Conservation (phyloP, 2,329 filamentous ascomycete species). For the Fusarium sp. region DNA sequence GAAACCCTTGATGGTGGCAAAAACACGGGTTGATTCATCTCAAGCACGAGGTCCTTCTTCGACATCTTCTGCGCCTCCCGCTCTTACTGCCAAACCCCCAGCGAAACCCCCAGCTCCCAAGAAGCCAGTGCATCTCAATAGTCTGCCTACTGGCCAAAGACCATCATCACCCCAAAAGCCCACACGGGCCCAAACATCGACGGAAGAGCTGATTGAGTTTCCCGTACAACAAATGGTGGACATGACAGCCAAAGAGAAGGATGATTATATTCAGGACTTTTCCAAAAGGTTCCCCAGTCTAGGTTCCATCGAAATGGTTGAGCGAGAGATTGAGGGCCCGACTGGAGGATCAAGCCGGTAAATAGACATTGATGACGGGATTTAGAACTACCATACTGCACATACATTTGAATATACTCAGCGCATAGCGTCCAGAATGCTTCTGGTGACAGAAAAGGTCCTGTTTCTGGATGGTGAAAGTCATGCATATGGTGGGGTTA, state of each 20-base stretch:
- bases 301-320: conserved; percentile 87
- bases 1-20: conserved; percentile 58
- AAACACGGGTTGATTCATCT: conserved; percentile 43
- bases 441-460: background rate
- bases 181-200: conserved; percentile 35
- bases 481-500: conserved; percentile 32
- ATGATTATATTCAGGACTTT: conserved; percentile 76
- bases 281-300: conserved; percentile 88
- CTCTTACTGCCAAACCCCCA: conserved; percentile 40
- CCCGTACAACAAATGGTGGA: conserved; percentile 60
- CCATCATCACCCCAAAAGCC: conserved; percentile 58
- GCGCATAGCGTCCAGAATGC: conserved; percentile 30
- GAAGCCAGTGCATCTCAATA: conserved; percentile 70
- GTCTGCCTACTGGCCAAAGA: conserved; percentile 56
- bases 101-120: conserved; percentile 65
- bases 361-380: conserved; percentile 14
- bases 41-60: conserved; percentile 31
- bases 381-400: conserved; percentile 26
- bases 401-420: conserved; percentile 41
- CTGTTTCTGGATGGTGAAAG: background rate
- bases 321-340: conserved; percentile 63
- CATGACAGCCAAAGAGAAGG: conserved; percentile 66
- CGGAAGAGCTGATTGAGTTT: conserved; percentile 57
- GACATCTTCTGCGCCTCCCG: conserved; percentile 37
- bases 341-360: conserved; percentile 44